Evolutionary conservation across 495 filamentous ascomycete genomes (phyloP), one percentile per base, ranked within the genome.

Genomic region (Penicillium herquei): DNA sequence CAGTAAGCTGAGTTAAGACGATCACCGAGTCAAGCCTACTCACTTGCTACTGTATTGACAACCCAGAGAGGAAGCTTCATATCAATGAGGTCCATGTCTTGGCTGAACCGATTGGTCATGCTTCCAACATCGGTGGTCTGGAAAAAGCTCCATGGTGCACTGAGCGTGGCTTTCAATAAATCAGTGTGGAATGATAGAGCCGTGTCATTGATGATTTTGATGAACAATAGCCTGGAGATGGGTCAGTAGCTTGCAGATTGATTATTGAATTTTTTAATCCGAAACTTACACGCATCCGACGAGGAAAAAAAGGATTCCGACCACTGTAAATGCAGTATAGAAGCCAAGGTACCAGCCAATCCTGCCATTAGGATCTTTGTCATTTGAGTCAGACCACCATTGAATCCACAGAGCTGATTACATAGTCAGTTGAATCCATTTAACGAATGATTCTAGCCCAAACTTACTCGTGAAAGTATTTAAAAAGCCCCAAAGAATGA

Each of bases 61-160:
- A 26, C 21, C 21, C 21, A 26, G 21, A 26, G 21, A 26, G 70
- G 67, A 30, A 73, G 49, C 39, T 51, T 57, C 58, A 67, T 67
- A 45, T 80, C 77, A 30, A 80, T 69, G 14, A 78, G 65, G 11
- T 56, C 57, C 14, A 78, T 63, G 54, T 80, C 76, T 51, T 59
- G 57, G 39, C 52, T 59, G 33, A 59, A 59, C 12, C 34, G 34
- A 13, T 37, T 37, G 34, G 34, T 13, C 34, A 13, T 37, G 34
- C 1, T 13, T 3, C 34, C 34, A 7, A 9, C 12, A 37, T 37
- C 34, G 2, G 34, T 37, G 2, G 8, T 37, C 12, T 37, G 34
- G 34, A 37, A 37, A 7, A 37, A 37, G 6, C 34, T 37, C 8
- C 12, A 37, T 13, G 34, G 34, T 2, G 34, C 34, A 13, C 34